phyloP scores from a whole-genome alignment of 257 asterid genomes.

The Solanum stenotomum region DNA sequence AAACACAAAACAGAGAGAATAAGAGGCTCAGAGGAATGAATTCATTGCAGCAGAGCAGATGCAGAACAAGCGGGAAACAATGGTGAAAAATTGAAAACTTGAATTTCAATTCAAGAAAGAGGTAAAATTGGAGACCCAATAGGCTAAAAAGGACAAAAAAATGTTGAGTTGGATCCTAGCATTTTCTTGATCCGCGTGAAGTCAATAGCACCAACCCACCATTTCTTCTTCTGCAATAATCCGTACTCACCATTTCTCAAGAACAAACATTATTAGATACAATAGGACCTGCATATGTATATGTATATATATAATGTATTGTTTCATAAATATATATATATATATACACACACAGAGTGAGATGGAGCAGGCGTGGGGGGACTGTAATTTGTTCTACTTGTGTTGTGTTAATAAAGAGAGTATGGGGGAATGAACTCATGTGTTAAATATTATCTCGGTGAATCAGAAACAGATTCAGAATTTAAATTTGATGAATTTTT shows the following conservation, averaged over 20 bases:
- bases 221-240: slow-evolving; percentile 5
- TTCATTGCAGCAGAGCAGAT: background rate
- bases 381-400: background rate
- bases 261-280: slow-evolving; percentile 1
- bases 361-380: background rate
- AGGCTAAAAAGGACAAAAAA: slow-evolving; percentile 4
- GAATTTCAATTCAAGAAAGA: slow-evolving; percentile 7
- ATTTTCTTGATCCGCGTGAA: slow-evolving; percentile 39
- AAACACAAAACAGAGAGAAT: background rate
- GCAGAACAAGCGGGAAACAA: slow-evolving; percentile 5
- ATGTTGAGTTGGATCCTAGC: slow-evolving; percentile 18
- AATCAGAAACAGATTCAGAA: fast-evolving
- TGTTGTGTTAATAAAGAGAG: background rate
- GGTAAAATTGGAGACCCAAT: slow-evolving; percentile 7
- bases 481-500: background rate
- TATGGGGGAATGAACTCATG: background rate
- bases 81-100: slow-evolving; percentile 4
- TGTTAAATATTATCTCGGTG: background rate
- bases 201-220: slow-evolving; percentile 15
- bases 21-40: background rate
- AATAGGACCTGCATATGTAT: background rate
- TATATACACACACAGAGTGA: background rate
- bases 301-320: background rate
- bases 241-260: slow-evolving; percentile 2
- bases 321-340: background rate